Evolutionary conservation across 2,329 filamentous ascomycete genomes (phyloP).

Genomic region (Botrytis elliptica): DNA sequence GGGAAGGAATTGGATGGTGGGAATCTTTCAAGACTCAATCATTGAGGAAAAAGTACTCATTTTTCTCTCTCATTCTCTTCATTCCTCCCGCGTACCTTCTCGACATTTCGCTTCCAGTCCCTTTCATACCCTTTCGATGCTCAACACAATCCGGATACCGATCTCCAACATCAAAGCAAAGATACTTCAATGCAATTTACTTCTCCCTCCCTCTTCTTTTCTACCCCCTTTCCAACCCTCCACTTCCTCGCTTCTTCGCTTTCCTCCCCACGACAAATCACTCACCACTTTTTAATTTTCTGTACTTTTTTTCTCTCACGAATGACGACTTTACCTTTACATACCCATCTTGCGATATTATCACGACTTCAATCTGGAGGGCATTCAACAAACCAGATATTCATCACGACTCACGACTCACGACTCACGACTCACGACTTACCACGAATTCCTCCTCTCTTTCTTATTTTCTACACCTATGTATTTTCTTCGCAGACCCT

Average conservation of each 20-base stretch:
- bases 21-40: neutral
- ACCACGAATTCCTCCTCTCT: neutral
- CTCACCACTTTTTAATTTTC: neutral
- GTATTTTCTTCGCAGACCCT: neutral
- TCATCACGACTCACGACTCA: neutral
- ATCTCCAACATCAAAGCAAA: neutral
- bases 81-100: neutral
- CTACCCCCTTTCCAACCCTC: neutral
- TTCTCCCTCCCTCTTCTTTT: neutral
- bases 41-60: no score
- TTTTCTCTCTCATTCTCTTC: neutral
- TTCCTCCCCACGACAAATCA: neutral
- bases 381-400: neutral
- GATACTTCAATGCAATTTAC: neutral
- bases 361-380: neutral
- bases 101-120: neutral
- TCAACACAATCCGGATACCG: neutral
- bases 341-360: no score
- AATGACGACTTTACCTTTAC: neutral
- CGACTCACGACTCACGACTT: neutral
- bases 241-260: neutral
- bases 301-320: neutral
- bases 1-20: no score
- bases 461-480: neutral
- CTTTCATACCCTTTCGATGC: neutral